Evolutionary conservation across 78 protist species (phyloP).

Genomic region (Monosiga brevicollis): DNA sequence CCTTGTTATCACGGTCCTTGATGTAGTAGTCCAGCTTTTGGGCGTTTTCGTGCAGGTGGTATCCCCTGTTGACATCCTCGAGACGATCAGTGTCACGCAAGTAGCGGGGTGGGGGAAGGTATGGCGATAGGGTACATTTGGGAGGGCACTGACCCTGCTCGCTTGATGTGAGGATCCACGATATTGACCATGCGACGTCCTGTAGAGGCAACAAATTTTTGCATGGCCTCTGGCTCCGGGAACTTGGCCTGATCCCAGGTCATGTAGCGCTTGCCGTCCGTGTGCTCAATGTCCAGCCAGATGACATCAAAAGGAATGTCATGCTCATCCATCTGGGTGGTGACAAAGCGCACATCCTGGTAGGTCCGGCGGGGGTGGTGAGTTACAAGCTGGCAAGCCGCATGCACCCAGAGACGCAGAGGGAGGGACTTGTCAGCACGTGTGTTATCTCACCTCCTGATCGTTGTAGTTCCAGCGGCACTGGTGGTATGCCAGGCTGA

Average conservation of each 20-base stretch:
- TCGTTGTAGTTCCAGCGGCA: constrained; percentile 97
- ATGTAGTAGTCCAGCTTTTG: constrained; percentile 48
- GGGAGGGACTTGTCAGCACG: too few species aligned
- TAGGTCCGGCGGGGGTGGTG: neutral
- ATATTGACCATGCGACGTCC: constrained; percentile 80
- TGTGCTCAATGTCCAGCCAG: constrained; percentile 99
- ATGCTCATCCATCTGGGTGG: constrained; percentile 64
- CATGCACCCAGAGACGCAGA: too few species aligned
- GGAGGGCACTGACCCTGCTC: constrained; percentile 21
- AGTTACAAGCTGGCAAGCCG: too few species aligned
- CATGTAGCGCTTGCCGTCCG: constrained; percentile 93
- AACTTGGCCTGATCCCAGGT: constrained; percentile 92
- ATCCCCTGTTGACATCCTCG: constrained; percentile 39
- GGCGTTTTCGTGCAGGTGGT: constrained; percentile 79
- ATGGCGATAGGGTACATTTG: too few species aligned
- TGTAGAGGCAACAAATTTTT: constrained; percentile 27
- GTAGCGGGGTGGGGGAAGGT: too few species aligned
- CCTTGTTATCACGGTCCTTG: constrained; percentile 56
- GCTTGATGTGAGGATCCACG: constrained; percentile 96
- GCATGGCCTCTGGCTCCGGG: constrained; percentile 79
- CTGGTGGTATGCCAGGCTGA: constrained; percentile 95
- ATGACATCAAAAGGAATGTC: constrained; percentile 92
- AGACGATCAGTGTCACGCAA: too few species aligned
- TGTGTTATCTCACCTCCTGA: constrained; percentile 26
- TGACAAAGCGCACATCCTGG: constrained; percentile 53